A percentile compares a stretch with the other conserved stretches of the same genome.
These are phyloP conservation scores for Amphirosellinia nigrospora DNA, from an alignment of 495 filamentous ascomycete genomes.

Conservation along the genomic window DNA sequence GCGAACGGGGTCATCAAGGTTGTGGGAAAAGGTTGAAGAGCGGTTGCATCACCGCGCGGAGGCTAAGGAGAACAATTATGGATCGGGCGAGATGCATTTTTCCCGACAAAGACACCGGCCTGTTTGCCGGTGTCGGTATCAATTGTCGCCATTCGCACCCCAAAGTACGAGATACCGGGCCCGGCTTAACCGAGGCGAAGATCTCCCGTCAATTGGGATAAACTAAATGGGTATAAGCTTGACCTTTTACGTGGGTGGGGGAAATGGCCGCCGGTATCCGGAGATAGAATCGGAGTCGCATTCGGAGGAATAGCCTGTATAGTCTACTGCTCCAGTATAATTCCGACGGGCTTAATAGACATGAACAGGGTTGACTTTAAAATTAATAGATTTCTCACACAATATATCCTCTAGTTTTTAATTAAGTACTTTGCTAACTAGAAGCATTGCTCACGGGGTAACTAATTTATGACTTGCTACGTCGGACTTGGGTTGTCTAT, in stretches of 20 bases:
- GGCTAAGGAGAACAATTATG: conserved; percentile 15
- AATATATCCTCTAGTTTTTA: background rate
- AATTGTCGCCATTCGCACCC: conserved; percentile 6
- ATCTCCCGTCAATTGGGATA: background rate
- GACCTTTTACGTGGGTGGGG: background rate
- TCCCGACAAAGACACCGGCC: background rate
- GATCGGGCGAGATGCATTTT: conserved; percentile 2
- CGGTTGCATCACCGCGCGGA: background rate
- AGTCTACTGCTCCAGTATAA: background rate
- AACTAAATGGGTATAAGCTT: background rate
- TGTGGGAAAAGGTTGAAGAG: background rate
- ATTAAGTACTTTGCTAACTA: background rate
- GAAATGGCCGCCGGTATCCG: background rate
- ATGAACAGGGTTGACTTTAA: background rate
- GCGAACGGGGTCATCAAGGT: background rate
- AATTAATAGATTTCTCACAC: background rate
- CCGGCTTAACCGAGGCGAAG: conserved; percentile 8
- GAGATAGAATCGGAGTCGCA: conserved; percentile 7
- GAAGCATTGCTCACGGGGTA: background rate
- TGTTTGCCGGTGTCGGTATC: background rate
- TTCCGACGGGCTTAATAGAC: background rate
- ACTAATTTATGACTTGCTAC: background rate
- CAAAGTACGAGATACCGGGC: background rate
- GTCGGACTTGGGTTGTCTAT: too few species aligned
- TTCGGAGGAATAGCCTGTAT: background rate